Conservation (phyloP, 169 alveolate genomes). For the Plasmodium ovale region DNA sequence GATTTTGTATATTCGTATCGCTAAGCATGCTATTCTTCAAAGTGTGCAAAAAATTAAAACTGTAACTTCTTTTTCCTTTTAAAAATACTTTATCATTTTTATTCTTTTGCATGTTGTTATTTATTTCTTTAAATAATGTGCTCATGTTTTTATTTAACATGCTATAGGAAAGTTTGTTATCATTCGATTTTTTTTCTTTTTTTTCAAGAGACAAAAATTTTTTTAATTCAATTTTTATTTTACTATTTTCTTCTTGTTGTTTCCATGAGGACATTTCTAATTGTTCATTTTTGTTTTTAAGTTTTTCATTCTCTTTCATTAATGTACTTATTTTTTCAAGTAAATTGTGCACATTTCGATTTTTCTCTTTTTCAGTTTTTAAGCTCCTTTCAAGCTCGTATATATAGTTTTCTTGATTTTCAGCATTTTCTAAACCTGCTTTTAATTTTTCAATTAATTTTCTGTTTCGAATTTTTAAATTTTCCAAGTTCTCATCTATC, state of each 20-base stretch:
- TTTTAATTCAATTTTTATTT: conserved; percentile 56
- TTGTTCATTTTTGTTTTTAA: conserved; percentile 50
- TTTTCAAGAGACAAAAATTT: conserved; percentile 39
- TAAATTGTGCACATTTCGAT: conserved; percentile 34
- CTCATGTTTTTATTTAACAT: conserved; percentile 51
- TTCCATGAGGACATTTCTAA: conserved; percentile 44
- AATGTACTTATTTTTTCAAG: conserved; percentile 54
- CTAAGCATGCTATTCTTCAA: conserved; percentile 23
- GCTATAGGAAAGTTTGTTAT: conserved; percentile 8
- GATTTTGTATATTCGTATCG: neutral
- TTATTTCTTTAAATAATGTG: conserved; percentile 38
- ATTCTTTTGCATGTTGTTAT: conserved; percentile 9
- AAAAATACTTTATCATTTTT: neutral
- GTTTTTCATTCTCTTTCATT: conserved; percentile 50
- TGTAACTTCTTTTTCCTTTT: conserved; percentile 31
- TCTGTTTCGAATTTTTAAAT: conserved; percentile 58
- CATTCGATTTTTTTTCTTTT: conserved; percentile 24
- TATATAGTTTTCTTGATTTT: conserved; percentile 75
- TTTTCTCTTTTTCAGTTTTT: conserved; percentile 67
- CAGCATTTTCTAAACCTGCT: conserved; percentile 63
- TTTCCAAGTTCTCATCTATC: conserved; percentile 60
- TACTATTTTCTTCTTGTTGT: conserved; percentile 60
- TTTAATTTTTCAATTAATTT: conserved; percentile 73
- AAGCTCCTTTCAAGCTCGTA: conserved; percentile 64
- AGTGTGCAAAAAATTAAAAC: conserved; percentile 30